These are phyloP conservation scores for Colletotrichum sidae DNA, from an alignment of 2,329 filamentous ascomycete species.

Conservation along the genomic window DNA sequence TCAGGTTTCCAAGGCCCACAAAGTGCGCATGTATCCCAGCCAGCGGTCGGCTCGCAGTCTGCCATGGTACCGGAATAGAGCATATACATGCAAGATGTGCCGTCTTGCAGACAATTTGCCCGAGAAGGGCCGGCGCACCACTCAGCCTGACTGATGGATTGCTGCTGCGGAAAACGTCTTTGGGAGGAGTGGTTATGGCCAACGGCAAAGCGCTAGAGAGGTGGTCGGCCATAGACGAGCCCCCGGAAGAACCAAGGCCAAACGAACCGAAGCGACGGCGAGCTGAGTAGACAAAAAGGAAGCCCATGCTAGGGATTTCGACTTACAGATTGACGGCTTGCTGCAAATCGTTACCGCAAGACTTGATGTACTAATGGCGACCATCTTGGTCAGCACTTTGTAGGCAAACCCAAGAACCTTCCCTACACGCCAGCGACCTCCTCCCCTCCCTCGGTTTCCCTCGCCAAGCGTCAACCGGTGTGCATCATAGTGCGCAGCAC, in stretches of 20 bases:
- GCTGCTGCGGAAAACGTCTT: conserved; percentile 18
- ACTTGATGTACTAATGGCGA: conserved; percentile 58
- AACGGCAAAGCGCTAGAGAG: not conserved
- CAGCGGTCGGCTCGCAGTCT: too few species aligned
- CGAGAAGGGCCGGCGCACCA: conserved; percentile 41
- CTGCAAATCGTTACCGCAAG: conserved; percentile 62
- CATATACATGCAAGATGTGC: conserved; percentile 29
- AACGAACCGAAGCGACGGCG: conserved; percentile 14
- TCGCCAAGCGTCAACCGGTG: too few species aligned
- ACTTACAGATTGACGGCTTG: conserved; percentile 70
- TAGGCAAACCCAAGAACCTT: not conserved
- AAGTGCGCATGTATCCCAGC: conserved; percentile 8
- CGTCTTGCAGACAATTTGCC: conserved; percentile 40
- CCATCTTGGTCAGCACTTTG: conserved; percentile 31
- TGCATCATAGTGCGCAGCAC: conserved; percentile 5
- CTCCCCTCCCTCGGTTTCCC: too few species aligned
- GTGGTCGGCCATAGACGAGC: conserved; percentile 8
- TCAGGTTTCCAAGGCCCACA: too few species aligned
- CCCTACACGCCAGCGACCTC: too few species aligned
- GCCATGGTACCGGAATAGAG: conserved; percentile 29
- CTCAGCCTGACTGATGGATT: conserved; percentile 25
- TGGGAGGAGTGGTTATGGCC: conserved; percentile 21
- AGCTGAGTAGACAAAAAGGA: conserved; percentile 12
- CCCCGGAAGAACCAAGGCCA: conserved; percentile 11
- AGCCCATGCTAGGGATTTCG: conserved; percentile 37